Evolutionary conservation across 495 filamentous ascomycete genomes (phyloP).

Genomic region (Penicillium lagena): DNA sequence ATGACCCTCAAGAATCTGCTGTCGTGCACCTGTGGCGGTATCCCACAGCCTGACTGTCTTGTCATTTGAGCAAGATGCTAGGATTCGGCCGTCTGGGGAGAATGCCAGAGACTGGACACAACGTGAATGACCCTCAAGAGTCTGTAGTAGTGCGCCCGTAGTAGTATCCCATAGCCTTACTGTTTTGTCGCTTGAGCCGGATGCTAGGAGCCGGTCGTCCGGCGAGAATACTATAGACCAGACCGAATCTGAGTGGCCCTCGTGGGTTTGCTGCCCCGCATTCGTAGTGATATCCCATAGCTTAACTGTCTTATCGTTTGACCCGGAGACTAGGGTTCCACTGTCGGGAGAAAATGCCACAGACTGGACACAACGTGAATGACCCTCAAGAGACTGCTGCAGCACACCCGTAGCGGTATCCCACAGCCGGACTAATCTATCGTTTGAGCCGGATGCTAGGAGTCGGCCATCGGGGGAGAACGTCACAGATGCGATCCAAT

Average conservation of each 20-base stretch:
- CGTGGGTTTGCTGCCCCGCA: conserved; percentile 8
- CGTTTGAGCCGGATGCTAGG: conserved; percentile 11
- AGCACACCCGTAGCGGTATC: conserved; percentile 14
- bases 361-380: conserved; percentile 6
- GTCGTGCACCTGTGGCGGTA: conserved; percentile 7
- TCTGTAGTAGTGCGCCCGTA: conserved; percentile 11
- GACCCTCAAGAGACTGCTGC: conserved; percentile 9
- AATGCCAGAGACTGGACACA: conserved; percentile 14
- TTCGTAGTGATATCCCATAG: conserved; percentile 24
- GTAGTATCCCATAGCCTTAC: conserved; percentile 16
- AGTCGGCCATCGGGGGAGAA: conserved; percentile 12
- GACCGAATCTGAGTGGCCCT: conserved; percentile 10
- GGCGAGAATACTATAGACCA: conserved; percentile 10
- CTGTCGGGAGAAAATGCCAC: conserved; percentile 21
- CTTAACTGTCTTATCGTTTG: conserved; percentile 20
- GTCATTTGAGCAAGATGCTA: conserved; percentile 22
- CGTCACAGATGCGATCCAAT: conserved; percentile 17
- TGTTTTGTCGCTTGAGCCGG: conserved; percentile 8
- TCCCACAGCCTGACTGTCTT: conserved; percentile 29
- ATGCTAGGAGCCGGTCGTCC: conserved; percentile 10
- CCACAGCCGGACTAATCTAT: conserved; percentile 13
- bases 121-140: conserved; percentile 9
- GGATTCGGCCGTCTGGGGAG: conserved; percentile 14
- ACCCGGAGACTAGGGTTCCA: conserved; percentile 17
- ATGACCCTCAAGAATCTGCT: conserved; percentile 14